Evolutionary conservation across 805 yeast genomes (phyloP).

Genomic region (Brettanomyces sp.): DNA sequence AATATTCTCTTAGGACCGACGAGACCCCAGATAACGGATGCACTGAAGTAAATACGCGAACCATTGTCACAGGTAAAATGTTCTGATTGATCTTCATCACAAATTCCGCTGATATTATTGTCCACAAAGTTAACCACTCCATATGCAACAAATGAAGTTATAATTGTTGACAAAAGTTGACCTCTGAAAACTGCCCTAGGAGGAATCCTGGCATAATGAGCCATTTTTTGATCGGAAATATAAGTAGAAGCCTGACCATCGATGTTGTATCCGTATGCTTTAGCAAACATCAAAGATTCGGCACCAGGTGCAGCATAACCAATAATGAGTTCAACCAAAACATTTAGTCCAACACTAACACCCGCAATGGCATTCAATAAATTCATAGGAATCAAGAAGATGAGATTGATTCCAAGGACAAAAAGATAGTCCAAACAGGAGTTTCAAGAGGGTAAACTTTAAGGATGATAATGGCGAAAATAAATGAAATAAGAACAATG

Average conservation of each 20-base stretch:
- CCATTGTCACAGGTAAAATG: slow-evolving; percentile 38
- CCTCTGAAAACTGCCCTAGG: slow-evolving; percentile 52
- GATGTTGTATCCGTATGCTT: slow-evolving; percentile 49
- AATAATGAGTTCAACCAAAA: slow-evolving; percentile 52
- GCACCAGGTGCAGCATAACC: slow-evolving; percentile 64
- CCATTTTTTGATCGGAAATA: slow-evolving; percentile 50
- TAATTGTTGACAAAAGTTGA: slow-evolving; percentile 34
- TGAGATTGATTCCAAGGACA: slow-evolving; percentile 43
- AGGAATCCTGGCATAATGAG: slow-evolving; percentile 55
- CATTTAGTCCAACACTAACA: slow-evolving; percentile 48
- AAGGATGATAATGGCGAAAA: slow-evolving; percentile 31
- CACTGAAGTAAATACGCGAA: slow-evolving; percentile 38
- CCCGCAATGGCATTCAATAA: slow-evolving; percentile 57
- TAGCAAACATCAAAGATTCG: slow-evolving; percentile 53
- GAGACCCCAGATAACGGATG: slow-evolving; percentile 58
- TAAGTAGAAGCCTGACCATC: slow-evolving; percentile 44
- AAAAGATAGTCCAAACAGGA: slow-evolving; percentile 58
- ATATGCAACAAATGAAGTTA: slow-evolving; percentile 35
- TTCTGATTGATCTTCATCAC: slow-evolving; percentile 32
- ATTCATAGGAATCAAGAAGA: slow-evolving; percentile 53
- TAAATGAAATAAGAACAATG: slow-evolving; percentile 36
- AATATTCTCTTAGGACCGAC: slow-evolving; percentile 58
- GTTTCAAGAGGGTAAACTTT: slow-evolving; percentile 39
- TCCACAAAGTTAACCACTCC: slow-evolving; percentile 35
- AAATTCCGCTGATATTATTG: slow-evolving; percentile 29